Evolutionary conservation across 2,329 filamentous ascomycete species (phyloP), one percentile per base, ranked within the genome.

Genomic region (Monosporascus sp.): DNA sequence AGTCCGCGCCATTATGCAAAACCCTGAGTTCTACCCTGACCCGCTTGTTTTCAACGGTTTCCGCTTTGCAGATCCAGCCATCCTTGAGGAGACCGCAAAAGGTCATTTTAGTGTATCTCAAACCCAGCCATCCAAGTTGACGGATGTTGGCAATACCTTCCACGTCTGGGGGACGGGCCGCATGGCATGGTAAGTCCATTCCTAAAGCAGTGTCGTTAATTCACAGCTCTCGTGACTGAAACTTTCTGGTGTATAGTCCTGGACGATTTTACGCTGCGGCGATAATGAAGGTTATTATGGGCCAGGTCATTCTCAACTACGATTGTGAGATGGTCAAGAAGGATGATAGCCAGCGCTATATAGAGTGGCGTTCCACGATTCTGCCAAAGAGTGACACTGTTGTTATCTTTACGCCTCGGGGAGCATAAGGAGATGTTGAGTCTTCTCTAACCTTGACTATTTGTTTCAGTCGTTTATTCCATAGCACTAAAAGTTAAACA

Each of bases 11-110:
- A 59, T 60, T 2, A 59, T 52, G 26, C 37, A 41, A 5, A 24
- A 31, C 20, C 1, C 51, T 0, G 35, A 37, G 2, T 20, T 43
- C 15, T 58, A 52, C 44, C 52, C 49, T 5, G 2, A 38, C 2
- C 46, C 54, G 4, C 15, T 40, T 1, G 37, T 37, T 3, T 58
- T 60, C 17, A 28, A 52, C 15, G 52, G 54, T 0, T 61, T 61
- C 49, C 17, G 59, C 3, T 51, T 49, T 17, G 40, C 28, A 37
- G 37, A 40, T 17, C 37, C 37, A 7, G 37, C 15, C 5, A 40
- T 40, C 37, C 37, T 40, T 5, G n/a, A n/a, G n/a, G n/a, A n/a
- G n/a, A n/a, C n/a, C n/a, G n/a, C n/a, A n/a, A n/a, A n/a, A n/a
- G n/a, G n/a, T n/a, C n/a, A n/a, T n/a, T n/a, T n/a, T n/a, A n/a